Evolutionary conservation across 495 filamentous ascomycete species (phyloP).

Genomic region (Trichocladium antarcticum): DNA sequence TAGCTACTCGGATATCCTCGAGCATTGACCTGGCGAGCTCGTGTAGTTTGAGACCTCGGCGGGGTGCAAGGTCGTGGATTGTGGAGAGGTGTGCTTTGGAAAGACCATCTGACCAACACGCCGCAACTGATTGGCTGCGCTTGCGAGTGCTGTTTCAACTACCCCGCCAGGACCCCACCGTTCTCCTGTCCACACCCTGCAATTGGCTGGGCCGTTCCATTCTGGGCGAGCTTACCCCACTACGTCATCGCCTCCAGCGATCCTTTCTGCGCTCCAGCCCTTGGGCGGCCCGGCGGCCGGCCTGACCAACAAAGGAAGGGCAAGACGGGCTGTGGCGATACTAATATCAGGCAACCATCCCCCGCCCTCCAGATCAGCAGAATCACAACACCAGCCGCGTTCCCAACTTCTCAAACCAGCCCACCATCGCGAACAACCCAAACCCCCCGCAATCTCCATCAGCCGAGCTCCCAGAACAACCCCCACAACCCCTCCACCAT

Average conservation of each 20-base stretch:
- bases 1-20: too few relatives aligned
- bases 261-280: background rate
- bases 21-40: too few relatives aligned
- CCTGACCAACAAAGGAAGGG: background rate
- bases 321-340: background rate
- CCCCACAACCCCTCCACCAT: slow-evolving; percentile 1
- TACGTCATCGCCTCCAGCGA: background rate
- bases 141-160: background rate
- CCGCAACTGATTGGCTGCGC: background rate
- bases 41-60: too few relatives aligned
- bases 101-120: background rate
- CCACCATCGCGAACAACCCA: background rate
- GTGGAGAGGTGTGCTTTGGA: too few relatives aligned
- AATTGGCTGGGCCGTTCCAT: too few relatives aligned
- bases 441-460: too few relatives aligned
- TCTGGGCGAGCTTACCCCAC: too few relatives aligned
- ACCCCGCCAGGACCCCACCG: background rate
- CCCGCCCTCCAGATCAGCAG: background rate
- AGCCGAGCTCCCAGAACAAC: background rate
- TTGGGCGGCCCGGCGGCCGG: background rate
- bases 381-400: too few relatives aligned
- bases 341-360: background rate
- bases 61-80: too few relatives aligned
- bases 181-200: background rate
- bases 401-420: background rate